Percentiles rank a stretch among this genome's conserved stretches.
Evolutionary conservation across 2,329 filamentous ascomycete genomes (phyloP).

Genomic region (Phaeosphaeriaceae sp.): DNA sequence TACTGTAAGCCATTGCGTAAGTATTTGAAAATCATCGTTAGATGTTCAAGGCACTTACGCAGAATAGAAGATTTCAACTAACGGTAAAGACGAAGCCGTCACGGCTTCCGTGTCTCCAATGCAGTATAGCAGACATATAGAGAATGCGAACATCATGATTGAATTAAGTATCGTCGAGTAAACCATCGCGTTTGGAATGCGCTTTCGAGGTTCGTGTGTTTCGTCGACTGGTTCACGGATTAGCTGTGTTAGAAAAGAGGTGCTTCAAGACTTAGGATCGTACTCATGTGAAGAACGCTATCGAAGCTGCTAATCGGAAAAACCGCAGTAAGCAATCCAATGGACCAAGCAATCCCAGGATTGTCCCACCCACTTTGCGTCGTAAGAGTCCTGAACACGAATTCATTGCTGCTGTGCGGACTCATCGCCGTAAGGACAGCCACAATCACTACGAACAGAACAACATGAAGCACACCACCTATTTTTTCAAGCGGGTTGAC

Average conservation of each 20-base stretch:
- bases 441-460: constrained; percentile 56
- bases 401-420: constrained; percentile 33
- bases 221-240: constrained; percentile 18
- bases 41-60: constrained; percentile 7
- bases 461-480: constrained; percentile 53
- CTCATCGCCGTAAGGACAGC: constrained; percentile 50
- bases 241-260: background rate
- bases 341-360: constrained; percentile 48
- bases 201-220: constrained; percentile 21
- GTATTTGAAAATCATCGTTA: constrained; percentile 35
- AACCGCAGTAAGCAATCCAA: constrained; percentile 43
- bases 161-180: constrained; percentile 28
- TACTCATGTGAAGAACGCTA: constrained; percentile 50
- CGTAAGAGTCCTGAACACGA: constrained; percentile 53
- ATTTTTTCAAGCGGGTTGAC: constrained; percentile 55
- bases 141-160: constrained; percentile 49
- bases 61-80: constrained; percentile 47
- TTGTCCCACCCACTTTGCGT: constrained; percentile 51
- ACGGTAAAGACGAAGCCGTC: constrained; percentile 11
- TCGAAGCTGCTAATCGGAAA: constrained; percentile 51
- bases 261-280: background rate
- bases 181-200: constrained; percentile 44
- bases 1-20: too few relatives aligned
- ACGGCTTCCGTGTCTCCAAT: constrained; percentile 46
- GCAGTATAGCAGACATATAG: constrained; percentile 52